Percentiles rank a stretch among this genome's conserved stretches.
Conservation (phyloP, 345 rosid species). For the Orychophragmus violaceus region DNA sequence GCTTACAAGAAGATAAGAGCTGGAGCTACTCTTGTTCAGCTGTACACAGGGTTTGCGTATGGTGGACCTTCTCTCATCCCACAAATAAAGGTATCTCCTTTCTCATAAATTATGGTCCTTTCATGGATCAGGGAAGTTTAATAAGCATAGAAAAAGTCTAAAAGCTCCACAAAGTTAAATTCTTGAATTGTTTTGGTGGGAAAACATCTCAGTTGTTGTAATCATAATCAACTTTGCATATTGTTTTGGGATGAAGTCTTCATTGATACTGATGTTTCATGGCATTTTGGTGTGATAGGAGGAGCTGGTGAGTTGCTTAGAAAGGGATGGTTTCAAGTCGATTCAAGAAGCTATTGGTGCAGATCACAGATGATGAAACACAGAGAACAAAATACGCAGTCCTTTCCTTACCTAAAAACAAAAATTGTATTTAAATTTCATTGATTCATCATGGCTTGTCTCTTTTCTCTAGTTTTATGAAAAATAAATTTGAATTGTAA, state of each 20-base stretch:
- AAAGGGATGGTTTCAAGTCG: conserved; percentile 88
- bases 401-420: background rate
- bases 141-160: background rate
- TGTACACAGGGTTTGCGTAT: conserved; percentile 88
- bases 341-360: conserved; percentile 83
- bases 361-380: conserved; percentile 50
- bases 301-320: conserved; percentile 73
- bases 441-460: conserved; percentile 10
- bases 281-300: conserved; percentile 35
- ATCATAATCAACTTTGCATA: background rate
- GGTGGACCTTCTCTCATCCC: conserved; percentile 98
- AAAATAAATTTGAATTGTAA: too few species aligned
- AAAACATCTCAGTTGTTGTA: background rate
- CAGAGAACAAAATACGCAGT: background rate
- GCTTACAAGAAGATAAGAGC: conserved; percentile 92
- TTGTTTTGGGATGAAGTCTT: background rate
- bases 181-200: background rate
- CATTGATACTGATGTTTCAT: background rate
- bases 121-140: background rate
- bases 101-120: background rate
- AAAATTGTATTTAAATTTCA: conserved; percentile 9
- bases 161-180: background rate
- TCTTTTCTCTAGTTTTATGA: background rate
- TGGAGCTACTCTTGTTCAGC: conserved; percentile 96
- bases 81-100: conserved; percentile 59